Percentiles rank a stretch among this genome's conserved stretches.
Evolutionary conservation across 2,329 filamentous ascomycete species (phyloP).

Genomic region (Colletotrichum spinosum): DNA sequence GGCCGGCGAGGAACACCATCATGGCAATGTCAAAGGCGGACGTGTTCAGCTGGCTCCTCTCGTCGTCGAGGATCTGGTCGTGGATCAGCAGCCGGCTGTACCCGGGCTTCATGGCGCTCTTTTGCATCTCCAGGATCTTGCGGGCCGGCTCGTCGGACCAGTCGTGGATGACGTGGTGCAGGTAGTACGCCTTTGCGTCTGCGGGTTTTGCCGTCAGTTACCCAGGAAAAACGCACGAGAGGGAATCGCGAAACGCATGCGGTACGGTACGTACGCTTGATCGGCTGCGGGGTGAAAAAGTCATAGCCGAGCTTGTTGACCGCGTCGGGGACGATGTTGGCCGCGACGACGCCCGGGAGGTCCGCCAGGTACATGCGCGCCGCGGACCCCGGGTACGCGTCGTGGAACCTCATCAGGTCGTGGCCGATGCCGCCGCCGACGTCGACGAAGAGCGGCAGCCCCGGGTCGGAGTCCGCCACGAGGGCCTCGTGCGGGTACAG

Average conservation of each 20-base stretch:
- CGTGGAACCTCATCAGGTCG: slow-evolving; percentile 13
- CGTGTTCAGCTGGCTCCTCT: slow-evolving; percentile 10
- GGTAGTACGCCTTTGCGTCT: slow-evolving; percentile 60
- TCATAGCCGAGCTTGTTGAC: slow-evolving; percentile 45
- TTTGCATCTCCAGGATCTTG: slow-evolving; percentile 54
- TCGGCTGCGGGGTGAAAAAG: slow-evolving; percentile 53
- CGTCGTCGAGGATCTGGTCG: slow-evolving; percentile 52
- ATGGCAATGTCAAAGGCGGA: slow-evolving; percentile 12
- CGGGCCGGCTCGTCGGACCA: slow-evolving; percentile 59
- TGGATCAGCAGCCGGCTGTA: slow-evolving; percentile 49
- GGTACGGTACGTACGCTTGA: slow-evolving; percentile 40
- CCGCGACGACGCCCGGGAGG: slow-evolving; percentile 10
- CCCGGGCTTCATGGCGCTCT: slow-evolving; percentile 58
- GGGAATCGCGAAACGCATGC: no score
- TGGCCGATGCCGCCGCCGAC: slow-evolving; percentile 21
- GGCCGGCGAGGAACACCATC: slow-evolving; percentile 14
- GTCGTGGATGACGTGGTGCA: slow-evolving; percentile 67
- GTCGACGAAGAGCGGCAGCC: slow-evolving; percentile 19
- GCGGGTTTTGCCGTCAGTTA: background rate
- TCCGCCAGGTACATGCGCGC: slow-evolving; percentile 23
- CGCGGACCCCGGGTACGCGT: slow-evolving; percentile 6
- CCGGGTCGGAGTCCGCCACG: slow-evolving; percentile 4
- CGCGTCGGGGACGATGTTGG: slow-evolving; percentile 3
- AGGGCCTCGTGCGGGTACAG: slow-evolving; percentile 18
- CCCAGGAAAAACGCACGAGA: no score